Conservation (phyloP, 2,329 filamentous ascomycete genomes). For the Xylaria hypoxylon region DNA sequence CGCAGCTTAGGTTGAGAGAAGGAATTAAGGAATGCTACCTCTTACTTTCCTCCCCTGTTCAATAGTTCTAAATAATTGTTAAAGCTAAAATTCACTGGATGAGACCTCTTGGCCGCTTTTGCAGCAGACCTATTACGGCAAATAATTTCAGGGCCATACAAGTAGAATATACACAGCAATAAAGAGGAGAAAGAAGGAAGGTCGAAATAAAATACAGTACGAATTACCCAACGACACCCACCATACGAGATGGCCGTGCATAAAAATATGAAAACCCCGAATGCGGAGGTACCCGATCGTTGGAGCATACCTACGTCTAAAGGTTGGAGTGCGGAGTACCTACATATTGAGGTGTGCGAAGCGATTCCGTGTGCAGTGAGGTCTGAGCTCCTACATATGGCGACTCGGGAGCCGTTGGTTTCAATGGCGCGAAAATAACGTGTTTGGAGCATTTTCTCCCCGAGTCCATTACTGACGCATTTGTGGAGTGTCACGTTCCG, state of each 20-base stretch:
- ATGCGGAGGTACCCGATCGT: slow-evolving; percentile 16
- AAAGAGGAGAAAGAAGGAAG: background rate
- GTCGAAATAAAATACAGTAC: background rate
- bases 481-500: slow-evolving; percentile 37
- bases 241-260: slow-evolving; percentile 5
- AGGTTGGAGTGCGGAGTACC: slow-evolving; percentile 36
- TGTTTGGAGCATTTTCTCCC: slow-evolving; percentile 23
- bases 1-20: slow-evolving; percentile 1
- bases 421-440: slow-evolving; percentile 27
- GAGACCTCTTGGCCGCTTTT: slow-evolving; percentile 3
- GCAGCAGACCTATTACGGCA: background rate
- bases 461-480: slow-evolving; percentile 12
- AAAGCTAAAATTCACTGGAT: background rate
- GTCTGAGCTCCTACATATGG: slow-evolving; percentile 21
- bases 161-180: background rate
- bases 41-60: background rate
- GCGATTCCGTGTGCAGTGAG: slow-evolving; percentile 14
- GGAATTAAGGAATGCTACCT: slow-evolving; percentile 16
- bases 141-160: background rate
- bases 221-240: background rate
- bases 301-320: slow-evolving; percentile 22
- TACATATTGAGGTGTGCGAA: slow-evolving; percentile 21
- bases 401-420: background rate
- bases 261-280: slow-evolving; percentile 7
- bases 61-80: background rate